Evolutionary conservation across 805 yeast species (phyloP).

Genomic region (Nakazawaea molendinolei): DNA sequence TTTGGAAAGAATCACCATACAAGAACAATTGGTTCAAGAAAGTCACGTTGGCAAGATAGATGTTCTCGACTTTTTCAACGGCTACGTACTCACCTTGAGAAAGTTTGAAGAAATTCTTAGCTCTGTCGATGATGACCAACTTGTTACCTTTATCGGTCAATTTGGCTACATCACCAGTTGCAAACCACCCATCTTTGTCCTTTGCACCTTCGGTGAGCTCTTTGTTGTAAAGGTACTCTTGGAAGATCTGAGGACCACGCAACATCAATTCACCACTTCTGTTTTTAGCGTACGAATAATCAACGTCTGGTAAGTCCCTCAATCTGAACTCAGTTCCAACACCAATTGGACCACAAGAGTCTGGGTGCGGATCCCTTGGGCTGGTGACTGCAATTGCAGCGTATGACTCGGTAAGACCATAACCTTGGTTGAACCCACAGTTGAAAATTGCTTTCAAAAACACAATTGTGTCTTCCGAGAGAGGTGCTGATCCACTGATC

Average conservation of each 20-base stretch:
- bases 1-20: conserved; percentile 57
- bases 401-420: conserved; percentile 59
- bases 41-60: conserved; percentile 46
- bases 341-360: conserved; percentile 42
- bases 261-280: conserved; percentile 47
- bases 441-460: conserved; percentile 52
- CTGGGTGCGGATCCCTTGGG: conserved; percentile 29
- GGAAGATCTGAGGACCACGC: conserved; percentile 51
- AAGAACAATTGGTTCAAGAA: conserved; percentile 47
- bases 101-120: conserved; percentile 59
- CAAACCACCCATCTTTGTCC: conserved; percentile 46
- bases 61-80: conserved; percentile 40
- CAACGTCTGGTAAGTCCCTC: conserved; percentile 46
- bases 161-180: conserved; percentile 50
- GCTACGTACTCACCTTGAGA: conserved; percentile 30
- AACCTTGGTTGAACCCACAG: conserved; percentile 43
- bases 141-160: conserved; percentile 32
- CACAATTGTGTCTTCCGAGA: conserved; percentile 51
- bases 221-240: conserved; percentile 40
- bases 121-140: conserved; percentile 48
- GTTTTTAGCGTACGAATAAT: conserved; percentile 26
- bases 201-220: conserved; percentile 40
- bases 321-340: conserved; percentile 47
- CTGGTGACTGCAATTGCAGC: conserved; percentile 42
- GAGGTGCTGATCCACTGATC: conserved; percentile 63